A percentile compares a stretch with the other conserved stretches of the same genome.
phyloP scores from a whole-genome alignment of 2,329 filamentous ascomycete species.

The Penicillium sp. region DNA sequence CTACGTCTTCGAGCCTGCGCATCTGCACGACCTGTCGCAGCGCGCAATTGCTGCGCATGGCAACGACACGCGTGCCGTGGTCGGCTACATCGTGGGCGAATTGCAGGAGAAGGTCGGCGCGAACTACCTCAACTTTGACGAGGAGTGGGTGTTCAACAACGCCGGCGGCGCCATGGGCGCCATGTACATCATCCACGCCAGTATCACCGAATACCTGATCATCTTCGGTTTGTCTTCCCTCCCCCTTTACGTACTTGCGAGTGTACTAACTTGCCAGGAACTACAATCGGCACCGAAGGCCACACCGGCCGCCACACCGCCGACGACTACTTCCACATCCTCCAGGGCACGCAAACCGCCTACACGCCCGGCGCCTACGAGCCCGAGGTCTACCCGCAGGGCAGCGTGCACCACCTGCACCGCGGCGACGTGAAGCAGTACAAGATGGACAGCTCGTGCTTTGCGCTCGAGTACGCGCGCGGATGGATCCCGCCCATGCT shows the following conservation, averaged over 20 bases:
- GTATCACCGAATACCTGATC: slow-evolving; percentile 87
- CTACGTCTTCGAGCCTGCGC: slow-evolving; percentile 69
- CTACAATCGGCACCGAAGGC: slow-evolving; percentile 68
- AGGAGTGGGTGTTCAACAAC: slow-evolving; percentile 92
- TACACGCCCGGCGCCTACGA: slow-evolving; percentile 36
- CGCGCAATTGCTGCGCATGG: slow-evolving; percentile 65
- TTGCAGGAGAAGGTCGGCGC: slow-evolving; percentile 51
- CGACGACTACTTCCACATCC: slow-evolving; percentile 92
- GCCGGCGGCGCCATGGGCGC: slow-evolving; percentile 86
- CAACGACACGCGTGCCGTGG: slow-evolving; percentile 68
- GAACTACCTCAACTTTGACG: slow-evolving; percentile 60
- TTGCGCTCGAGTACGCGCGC: slow-evolving; percentile 38
- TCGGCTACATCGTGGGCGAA: slow-evolving; percentile 66
- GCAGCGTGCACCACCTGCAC: slow-evolving; percentile 35
- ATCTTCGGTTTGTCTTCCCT: slow-evolving; percentile 61
- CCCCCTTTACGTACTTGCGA: not conserved
- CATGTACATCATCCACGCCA: slow-evolving; percentile 87
- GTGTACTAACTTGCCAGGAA: slow-evolving; percentile 21
- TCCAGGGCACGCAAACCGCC: slow-evolving; percentile 45
- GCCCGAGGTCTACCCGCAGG: slow-evolving; percentile 35
- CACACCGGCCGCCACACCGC: slow-evolving; percentile 85
- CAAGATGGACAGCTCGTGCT: slow-evolving; percentile 42
- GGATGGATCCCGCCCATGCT: slow-evolving; percentile 94
- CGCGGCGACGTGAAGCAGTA: slow-evolving; percentile 73
- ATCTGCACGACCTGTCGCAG: slow-evolving; percentile 66